phyloP scores from a whole-genome alignment of 208 protist species.

The Strigomonas galati region DNA sequence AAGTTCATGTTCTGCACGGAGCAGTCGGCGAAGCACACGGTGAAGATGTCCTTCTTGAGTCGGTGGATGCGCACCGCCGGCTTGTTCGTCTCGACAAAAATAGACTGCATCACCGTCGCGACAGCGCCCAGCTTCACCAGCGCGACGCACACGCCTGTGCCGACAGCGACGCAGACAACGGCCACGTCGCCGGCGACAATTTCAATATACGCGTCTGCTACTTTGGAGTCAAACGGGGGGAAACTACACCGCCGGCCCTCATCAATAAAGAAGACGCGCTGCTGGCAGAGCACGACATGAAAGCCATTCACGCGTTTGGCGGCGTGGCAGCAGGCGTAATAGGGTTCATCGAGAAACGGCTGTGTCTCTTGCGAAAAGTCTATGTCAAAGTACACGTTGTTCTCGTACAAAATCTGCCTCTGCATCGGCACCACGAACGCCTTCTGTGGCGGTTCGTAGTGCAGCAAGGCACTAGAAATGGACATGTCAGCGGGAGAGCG shows the following conservation, averaged over 20 bases:
- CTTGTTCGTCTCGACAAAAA: slow-evolving; percentile 25
- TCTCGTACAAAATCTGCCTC: slow-evolving; percentile 13
- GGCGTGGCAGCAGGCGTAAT: too few relatives aligned
- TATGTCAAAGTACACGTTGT: slow-evolving; percentile 25
- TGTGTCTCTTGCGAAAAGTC: not conserved
- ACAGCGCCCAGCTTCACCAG: slow-evolving; percentile 21
- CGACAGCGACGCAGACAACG: slow-evolving; percentile 48
- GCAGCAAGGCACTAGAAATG: slow-evolving; percentile 16
- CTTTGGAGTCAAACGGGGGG: slow-evolving; percentile 42
- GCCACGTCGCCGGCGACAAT: slow-evolving; percentile 23
- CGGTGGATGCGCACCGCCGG: slow-evolving; percentile 37
- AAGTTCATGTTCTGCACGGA: slow-evolving; percentile 34
- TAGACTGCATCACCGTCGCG: slow-evolving; percentile 21
- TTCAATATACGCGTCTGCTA: slow-evolving; percentile 57
- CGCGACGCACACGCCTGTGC: slow-evolving; percentile 45
- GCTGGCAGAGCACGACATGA: slow-evolving; percentile 40
- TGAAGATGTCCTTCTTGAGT: slow-evolving; percentile 45
- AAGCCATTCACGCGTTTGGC: slow-evolving; percentile 23
- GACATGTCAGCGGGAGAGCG: slow-evolving; percentile 2
- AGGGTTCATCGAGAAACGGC: too few relatives aligned
- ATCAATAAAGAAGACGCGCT: slow-evolving; percentile 49
- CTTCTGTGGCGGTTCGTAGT: slow-evolving; percentile 13
- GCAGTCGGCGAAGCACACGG: slow-evolving; percentile 60
- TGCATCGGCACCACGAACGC: slow-evolving; percentile 11
- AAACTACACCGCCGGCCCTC: slow-evolving; percentile 42